A percentile compares a stretch with the other conserved stretches of the same genome.
phyloP scores from a whole-genome alignment of 352 stramenopile species.

The Phytophthora capsici region DNA sequence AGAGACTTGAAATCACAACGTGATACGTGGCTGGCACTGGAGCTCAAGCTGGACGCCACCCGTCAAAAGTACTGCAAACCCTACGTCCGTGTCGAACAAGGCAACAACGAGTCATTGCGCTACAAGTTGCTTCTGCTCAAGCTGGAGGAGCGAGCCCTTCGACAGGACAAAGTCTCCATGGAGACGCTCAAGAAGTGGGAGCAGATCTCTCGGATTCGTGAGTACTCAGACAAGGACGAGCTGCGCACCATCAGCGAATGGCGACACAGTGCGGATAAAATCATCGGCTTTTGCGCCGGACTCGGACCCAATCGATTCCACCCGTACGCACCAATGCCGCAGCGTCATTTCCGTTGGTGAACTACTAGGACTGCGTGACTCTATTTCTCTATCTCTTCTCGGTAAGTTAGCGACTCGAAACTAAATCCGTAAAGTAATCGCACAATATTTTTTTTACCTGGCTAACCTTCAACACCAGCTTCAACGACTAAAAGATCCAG shows the following conservation, averaged over 20 bases:
- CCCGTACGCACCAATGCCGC: constrained; percentile 35
- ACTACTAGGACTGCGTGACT: not conserved
- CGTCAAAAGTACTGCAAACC: constrained; percentile 28
- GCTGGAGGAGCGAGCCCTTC: constrained; percentile 35
- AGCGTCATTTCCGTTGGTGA: constrained; percentile 45
- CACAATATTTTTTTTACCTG: too few species aligned
- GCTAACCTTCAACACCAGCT: too few species aligned
- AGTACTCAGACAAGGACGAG: constrained; percentile 45
- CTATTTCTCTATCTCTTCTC: too few species aligned
- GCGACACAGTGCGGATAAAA: constrained; percentile 43
- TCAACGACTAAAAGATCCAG: too few species aligned
- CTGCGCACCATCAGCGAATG: constrained; percentile 43
- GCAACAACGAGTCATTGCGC: not conserved
- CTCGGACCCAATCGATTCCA: constrained; percentile 30
- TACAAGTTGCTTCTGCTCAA: constrained; percentile 27
- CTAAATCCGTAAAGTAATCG: too few species aligned
- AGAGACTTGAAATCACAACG: constrained; percentile 36
- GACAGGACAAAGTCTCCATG: constrained; percentile 35
- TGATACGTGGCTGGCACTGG: constrained; percentile 36
- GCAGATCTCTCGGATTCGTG: constrained; percentile 41
- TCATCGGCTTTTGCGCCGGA: constrained; percentile 29
- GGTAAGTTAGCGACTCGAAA: too few species aligned
- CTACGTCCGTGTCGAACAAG: constrained; percentile 11
- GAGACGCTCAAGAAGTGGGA: constrained; percentile 29
- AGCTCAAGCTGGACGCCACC: constrained; percentile 32